Evolutionary conservation across 2,329 filamentous ascomycete species (phyloP).

Genomic region (Hansfordia pulvinata): DNA sequence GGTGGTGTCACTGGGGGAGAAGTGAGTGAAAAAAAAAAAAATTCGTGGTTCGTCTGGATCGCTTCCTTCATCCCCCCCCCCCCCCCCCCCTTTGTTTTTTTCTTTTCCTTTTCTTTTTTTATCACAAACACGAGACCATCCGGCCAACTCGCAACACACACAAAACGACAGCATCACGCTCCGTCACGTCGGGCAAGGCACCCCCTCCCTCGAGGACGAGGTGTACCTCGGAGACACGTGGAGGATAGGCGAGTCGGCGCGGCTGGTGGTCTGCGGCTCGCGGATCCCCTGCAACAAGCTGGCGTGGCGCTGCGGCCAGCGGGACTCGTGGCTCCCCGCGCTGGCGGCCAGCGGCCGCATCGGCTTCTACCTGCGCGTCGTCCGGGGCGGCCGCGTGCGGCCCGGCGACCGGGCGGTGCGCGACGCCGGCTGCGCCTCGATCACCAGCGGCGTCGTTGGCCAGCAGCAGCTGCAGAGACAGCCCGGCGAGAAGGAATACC

Average conservation of each 20-base stretch:
- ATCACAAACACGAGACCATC: too few relatives aligned
- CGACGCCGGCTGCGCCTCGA: slow-evolving; percentile 7
- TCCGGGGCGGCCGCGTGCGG: slow-evolving; percentile 8
- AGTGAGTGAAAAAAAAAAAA: too few relatives aligned
- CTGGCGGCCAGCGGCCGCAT: slow-evolving; percentile 9
- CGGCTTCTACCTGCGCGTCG: slow-evolving; percentile 9
- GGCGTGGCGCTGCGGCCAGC: slow-evolving; percentile 12
- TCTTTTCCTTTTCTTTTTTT: too few relatives aligned
- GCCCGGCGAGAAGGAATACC: too few relatives aligned
- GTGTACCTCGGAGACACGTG: slow-evolving; percentile 11
- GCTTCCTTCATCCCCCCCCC: too few relatives aligned
- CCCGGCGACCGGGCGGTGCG: slow-evolving; percentile 8
- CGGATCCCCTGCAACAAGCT: slow-evolving; percentile 11
- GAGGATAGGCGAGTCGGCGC: slow-evolving; percentile 8
- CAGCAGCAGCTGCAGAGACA: too few relatives aligned
- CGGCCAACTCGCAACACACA: background rate
- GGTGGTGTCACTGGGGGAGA: slow-evolving; percentile 13
- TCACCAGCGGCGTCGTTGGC: too few relatives aligned
- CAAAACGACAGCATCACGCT: slow-evolving; percentile 5
- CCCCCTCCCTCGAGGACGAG: slow-evolving; percentile 8
- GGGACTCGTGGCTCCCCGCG: slow-evolving; percentile 8
- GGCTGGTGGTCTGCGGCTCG: slow-evolving; percentile 9
- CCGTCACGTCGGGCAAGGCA: slow-evolving; percentile 4
- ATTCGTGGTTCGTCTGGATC: too few relatives aligned
- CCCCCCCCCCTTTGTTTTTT: too few relatives aligned